phyloP scores from a whole-genome alignment of 1,284 basidiomycete species.

The Sporisorium graminicola region DNA sequence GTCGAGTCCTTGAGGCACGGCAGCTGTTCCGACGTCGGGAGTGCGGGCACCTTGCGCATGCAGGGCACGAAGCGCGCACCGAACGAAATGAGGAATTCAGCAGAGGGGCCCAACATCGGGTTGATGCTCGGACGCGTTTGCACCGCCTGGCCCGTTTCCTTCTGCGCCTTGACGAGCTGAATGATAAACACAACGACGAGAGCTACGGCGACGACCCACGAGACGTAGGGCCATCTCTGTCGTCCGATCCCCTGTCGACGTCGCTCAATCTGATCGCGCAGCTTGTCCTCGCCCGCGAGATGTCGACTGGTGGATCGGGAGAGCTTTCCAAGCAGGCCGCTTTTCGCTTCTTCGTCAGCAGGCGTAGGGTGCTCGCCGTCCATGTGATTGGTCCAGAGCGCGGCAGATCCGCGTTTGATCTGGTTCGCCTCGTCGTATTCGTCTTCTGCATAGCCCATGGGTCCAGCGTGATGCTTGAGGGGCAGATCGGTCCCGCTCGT shows the following conservation, averaged over 20 bases:
- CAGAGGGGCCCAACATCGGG: constrained; percentile 90
- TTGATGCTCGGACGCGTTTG: constrained; percentile 80
- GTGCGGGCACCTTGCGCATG: constrained; percentile 77
- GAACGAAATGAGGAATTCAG: constrained; percentile 84
- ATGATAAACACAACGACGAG: constrained; percentile 73
- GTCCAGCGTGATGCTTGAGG: constrained; percentile 41
- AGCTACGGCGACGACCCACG: constrained; percentile 74
- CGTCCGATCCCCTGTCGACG: constrained; percentile 81
- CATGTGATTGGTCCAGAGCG: constrained; percentile 42
- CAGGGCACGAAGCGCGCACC: constrained; percentile 89
- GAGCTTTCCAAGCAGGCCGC: constrained; percentile 41
- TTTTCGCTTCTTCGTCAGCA: constrained; percentile 37
- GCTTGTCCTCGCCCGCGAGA: constrained; percentile 40
- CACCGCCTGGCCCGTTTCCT: constrained; percentile 67
- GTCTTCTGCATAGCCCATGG: constrained; percentile 66
- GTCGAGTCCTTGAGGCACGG: constrained; percentile 75
- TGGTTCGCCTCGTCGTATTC: constrained; percentile 63
- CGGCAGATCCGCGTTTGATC: constrained; percentile 41
- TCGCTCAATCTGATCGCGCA: constrained; percentile 65
- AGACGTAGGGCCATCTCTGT: constrained; percentile 80
- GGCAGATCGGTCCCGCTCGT: constrained; percentile 52
- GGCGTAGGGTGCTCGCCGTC: constrained; percentile 11
- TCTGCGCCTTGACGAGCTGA: constrained; percentile 64
- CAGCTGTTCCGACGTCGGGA: constrained; percentile 72
- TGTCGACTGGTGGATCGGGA: constrained; percentile 15